Conservation (phyloP, 345 rosid species). For the Reutealis trisperma region DNA sequence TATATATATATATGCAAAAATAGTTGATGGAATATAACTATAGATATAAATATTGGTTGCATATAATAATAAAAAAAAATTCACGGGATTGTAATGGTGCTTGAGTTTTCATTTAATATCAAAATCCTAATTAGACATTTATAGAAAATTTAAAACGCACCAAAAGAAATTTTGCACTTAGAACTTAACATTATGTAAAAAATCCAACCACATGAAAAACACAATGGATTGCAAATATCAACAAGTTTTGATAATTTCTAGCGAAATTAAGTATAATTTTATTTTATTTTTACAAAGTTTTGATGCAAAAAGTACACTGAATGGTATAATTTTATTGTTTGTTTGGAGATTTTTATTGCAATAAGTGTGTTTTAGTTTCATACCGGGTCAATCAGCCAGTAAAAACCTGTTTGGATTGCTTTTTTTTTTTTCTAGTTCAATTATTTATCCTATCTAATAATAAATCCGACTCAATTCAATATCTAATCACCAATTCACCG, state of each 20-base stretch:
- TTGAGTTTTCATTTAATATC: background rate
- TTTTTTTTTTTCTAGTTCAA: too few species aligned
- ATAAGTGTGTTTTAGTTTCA: too few species aligned
- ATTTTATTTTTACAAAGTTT: background rate
- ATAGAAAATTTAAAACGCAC: background rate
- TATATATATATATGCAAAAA: too few species aligned
- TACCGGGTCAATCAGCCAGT: too few species aligned
- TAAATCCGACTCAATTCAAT: too few species aligned
- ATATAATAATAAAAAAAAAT: too few species aligned
- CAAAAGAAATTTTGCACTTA: background rate
- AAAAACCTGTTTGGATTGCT: too few species aligned
- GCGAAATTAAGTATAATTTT: background rate
- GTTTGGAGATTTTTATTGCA: too few species aligned
- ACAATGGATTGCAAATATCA: background rate
- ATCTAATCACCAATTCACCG: too few species aligned
- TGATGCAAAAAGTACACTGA: background rate
- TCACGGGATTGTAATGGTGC: background rate
- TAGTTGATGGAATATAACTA: too few species aligned
- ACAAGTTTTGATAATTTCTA: background rate
- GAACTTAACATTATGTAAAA: background rate
- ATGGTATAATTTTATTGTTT: background rate
- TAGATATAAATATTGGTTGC: too few species aligned
- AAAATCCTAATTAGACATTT: background rate
- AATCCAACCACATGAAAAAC: background rate
- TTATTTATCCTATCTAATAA: too few species aligned